Evolutionary conservation across 495 filamentous ascomycete species (phyloP).

Genomic region (Stereocaulon alpinum): DNA sequence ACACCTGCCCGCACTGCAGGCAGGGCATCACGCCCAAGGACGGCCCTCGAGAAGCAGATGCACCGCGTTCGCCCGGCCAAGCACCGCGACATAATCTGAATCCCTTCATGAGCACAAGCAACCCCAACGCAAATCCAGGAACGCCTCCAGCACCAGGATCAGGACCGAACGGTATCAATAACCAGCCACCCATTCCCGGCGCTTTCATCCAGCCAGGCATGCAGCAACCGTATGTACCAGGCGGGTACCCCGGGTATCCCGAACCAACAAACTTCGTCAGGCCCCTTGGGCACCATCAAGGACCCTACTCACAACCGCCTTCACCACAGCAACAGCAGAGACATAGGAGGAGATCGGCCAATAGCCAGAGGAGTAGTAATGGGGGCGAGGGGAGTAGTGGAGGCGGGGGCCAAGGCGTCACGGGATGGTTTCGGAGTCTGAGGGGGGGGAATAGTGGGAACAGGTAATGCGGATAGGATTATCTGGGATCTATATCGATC

Average conservation of each 20-base stretch:
- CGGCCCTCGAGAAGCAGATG: neutral
- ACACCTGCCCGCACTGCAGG: conserved; percentile 85
- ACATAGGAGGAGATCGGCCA: conserved; percentile 8
- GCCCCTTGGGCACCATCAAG: neutral
- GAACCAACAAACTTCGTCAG: conserved; percentile 15
- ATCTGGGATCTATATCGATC: neutral
- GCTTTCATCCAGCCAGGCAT: conserved; percentile 18
- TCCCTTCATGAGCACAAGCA: conserved; percentile 2
- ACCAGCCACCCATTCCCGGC: conserved; percentile 8
- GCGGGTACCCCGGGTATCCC: conserved; percentile 15
- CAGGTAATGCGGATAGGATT: conserved; percentile 3
- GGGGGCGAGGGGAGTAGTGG: conserved; percentile 17
- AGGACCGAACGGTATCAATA: neutral
- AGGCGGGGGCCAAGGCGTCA: conserved; percentile 9
- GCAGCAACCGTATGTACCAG: conserved; percentile 18
- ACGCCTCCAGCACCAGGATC: neutral
- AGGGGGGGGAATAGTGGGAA: conserved; percentile 6
- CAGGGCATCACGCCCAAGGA: conserved; percentile 48
- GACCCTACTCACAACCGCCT: neutral
- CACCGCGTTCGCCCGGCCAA: conserved; percentile 18
- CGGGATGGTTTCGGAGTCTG: conserved; percentile 20
- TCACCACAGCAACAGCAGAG: conserved; percentile 6
- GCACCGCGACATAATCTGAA: conserved; percentile 15
- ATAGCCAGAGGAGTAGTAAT: conserved; percentile 7
- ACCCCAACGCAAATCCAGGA: neutral